Conservation (phyloP, 108 stramenopile genomes). For the Nannochloropsis gaditana region DNA sequence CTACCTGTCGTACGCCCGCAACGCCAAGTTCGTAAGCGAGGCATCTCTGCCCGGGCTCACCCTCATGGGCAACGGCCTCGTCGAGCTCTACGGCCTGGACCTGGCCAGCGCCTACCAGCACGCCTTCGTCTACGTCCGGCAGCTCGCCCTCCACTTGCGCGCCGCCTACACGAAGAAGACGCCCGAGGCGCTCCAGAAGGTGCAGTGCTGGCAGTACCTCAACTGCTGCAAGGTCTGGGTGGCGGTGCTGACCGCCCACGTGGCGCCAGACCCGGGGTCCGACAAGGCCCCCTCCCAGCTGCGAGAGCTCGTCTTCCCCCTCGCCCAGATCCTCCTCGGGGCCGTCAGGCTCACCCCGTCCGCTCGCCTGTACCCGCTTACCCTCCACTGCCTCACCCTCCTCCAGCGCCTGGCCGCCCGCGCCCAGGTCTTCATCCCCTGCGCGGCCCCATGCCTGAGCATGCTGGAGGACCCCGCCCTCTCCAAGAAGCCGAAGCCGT, state of each 20-base stretch:
- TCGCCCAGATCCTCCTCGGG: conserved; percentile 72
- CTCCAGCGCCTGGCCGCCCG: conserved; percentile 84
- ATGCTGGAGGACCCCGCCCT: conserved; percentile 75
- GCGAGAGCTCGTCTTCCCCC: conserved; percentile 42
- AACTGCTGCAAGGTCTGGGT: conserved; percentile 82
- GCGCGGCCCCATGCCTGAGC: conserved; percentile 69
- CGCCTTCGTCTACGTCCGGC: conserved; percentile 96
- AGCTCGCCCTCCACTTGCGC: conserved; percentile 85
- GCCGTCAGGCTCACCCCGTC: conserved; percentile 66
- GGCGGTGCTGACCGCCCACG: conserved; percentile 66
- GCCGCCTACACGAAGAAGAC: conserved; percentile 85
- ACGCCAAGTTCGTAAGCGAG: conserved; percentile 65
- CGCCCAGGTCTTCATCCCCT: conserved; percentile 78
- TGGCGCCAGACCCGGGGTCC: background rate
- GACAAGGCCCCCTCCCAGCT: conserved; percentile 36
- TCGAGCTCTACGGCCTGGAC: conserved; percentile 86
- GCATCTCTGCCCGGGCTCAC: conserved; percentile 66
- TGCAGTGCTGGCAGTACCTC: conserved; percentile 92
- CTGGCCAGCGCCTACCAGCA: conserved; percentile 88
- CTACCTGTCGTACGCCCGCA: conserved; percentile 83
- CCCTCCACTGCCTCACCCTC: conserved; percentile 79
- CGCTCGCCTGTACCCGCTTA: conserved; percentile 70
- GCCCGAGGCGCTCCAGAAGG: conserved; percentile 63
- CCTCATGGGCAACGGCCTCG: conserved; percentile 88
- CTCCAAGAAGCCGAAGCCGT: conserved; percentile 47